Evolutionary conservation across 202 grass and related monocot species (phyloP), one percentile per base, ranked within the genome.

Genomic region (Eragrostis tef): DNA sequence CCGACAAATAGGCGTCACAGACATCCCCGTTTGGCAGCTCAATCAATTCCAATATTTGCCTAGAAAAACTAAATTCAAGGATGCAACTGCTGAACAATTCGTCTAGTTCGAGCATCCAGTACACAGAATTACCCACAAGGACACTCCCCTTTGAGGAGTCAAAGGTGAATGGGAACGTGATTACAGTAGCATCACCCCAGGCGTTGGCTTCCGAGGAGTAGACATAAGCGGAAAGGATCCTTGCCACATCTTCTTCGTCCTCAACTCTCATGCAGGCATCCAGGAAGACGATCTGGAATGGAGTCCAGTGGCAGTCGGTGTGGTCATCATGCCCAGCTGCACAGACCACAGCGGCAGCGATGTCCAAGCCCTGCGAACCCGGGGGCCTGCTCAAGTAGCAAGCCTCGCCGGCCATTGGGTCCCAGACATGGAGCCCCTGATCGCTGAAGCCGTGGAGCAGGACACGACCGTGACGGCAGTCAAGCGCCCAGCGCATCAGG

Each of bases 381-480:
- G n/a, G 19, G 31, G 50, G 34, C 11, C 1, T 0, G 31, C 6
- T 1, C n/a, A 75, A 34, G 3, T 74, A 0, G 52, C 4, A n/a
- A 6, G 19, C 9, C 11, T 14, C 6, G 19, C 11, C 52, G n/a
- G 26, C 11, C 72, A 75, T 75, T 51, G 52, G 72, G 6, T 75
- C 52, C 72, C 72, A 75, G 31, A 58, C n/a, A 20, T 41, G 34
- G 72, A 75, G 20, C 17, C 3, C n/a, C 11, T 8, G 2, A 0
- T 24, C n/a, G 36, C 5, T 1, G 5, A 6, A 4, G n/a, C n/a
- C 1, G n/a, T 11, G 20, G 51, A 59, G 34, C 52, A 58, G 72
- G n/a, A 58, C n/a, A 52, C 72, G 52, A 34, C 72, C 72, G 11
- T 25, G 34, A 52, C 20, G 53, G 72, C 72, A 75, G n/a, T 58